phyloP scores from a whole-genome alignment of 805 yeast species.

The Starmerella apicola region DNA sequence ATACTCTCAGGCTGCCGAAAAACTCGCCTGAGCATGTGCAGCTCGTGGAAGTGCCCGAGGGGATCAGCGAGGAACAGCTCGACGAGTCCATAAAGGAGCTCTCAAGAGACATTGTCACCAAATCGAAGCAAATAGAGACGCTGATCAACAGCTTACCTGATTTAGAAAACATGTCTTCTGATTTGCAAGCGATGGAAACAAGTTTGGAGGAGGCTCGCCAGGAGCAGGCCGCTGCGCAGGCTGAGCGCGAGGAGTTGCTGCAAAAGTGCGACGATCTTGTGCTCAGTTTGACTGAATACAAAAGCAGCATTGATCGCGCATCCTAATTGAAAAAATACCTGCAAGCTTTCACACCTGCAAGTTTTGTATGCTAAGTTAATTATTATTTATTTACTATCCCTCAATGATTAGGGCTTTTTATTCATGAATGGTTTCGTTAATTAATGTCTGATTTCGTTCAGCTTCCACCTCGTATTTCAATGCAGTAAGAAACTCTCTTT shows the following conservation, averaged over 20 bases:
- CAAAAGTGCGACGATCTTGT: constrained; percentile 56
- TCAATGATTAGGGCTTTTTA: not conserved
- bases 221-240: constrained; percentile 43
- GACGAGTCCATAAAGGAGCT: constrained; percentile 52
- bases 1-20: constrained; percentile 39
- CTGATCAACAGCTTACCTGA: constrained; percentile 87
- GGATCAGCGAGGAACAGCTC: constrained; percentile 22
- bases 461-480: constrained; percentile 18
- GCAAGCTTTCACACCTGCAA: too few species aligned
- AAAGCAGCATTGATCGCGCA: constrained; percentile 24
- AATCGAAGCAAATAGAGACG: constrained; percentile 74
- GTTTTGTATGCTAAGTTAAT: too few species aligned
- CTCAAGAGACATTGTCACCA: constrained; percentile 70
- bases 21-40: constrained; percentile 32
- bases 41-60: constrained; percentile 45
- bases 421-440: not conserved
- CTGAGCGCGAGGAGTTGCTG: constrained; percentile 51
- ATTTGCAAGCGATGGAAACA: constrained; percentile 48
- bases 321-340: too few species aligned
- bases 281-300: constrained; percentile 43
- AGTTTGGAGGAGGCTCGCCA: constrained; percentile 51
- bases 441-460: not conserved
- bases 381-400: not conserved
- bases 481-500: constrained; percentile 29
- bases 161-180: constrained; percentile 67